A percentile compares a stretch with the other conserved stretches of the same genome.
Conservation (phyloP, 2,329 filamentous ascomycete genomes). For the Zasmidium cellare region DNA sequence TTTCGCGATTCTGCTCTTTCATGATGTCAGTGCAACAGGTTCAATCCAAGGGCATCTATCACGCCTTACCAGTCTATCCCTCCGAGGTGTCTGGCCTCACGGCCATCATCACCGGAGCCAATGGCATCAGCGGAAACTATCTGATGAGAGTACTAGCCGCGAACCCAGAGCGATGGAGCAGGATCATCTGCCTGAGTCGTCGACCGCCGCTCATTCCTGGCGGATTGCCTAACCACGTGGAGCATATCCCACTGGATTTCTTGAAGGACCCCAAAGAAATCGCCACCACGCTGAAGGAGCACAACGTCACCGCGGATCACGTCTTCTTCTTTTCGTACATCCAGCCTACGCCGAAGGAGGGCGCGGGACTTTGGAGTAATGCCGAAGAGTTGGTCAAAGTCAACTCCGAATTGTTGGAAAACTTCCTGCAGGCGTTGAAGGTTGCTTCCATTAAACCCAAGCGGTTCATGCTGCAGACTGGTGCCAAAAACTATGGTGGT, state of each 20-base stretch:
- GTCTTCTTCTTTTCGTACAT: slow-evolving; percentile 58
- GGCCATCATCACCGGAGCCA: slow-evolving; percentile 56
- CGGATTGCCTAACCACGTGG: slow-evolving; percentile 27
- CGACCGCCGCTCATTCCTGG: slow-evolving; percentile 42
- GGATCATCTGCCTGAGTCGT: slow-evolving; percentile 53
- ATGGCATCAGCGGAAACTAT: slow-evolving; percentile 55
- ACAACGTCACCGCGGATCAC: slow-evolving; percentile 42
- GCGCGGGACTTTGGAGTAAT: slow-evolving; percentile 49
- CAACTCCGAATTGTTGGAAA: slow-evolving; percentile 51
- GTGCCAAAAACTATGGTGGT: slow-evolving; percentile 54
- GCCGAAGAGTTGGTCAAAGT: slow-evolving; percentile 52
- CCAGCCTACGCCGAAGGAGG: slow-evolving; percentile 50
- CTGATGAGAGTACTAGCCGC: slow-evolving; percentile 51
- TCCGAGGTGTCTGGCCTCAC: slow-evolving; percentile 44
- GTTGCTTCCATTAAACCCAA: slow-evolving; percentile 46
- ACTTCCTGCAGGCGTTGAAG: slow-evolving; percentile 50
- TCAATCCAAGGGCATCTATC: slow-evolving; percentile 48
- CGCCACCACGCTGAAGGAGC: slow-evolving; percentile 35
- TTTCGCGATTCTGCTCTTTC: neutral
- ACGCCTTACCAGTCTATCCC: slow-evolving; percentile 51
- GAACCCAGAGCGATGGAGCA: slow-evolving; percentile 51
- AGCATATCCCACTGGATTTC: slow-evolving; percentile 41
- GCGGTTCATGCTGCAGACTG: slow-evolving; percentile 53
- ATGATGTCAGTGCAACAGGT: slow-evolving; percentile 26
- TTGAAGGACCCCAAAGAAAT: slow-evolving; percentile 39